A percentile compares a stretch with the other conserved stretches of the same genome.
Evolutionary conservation across 306 rosid species (phyloP).

Genomic region (Neltuma alba): DNA sequence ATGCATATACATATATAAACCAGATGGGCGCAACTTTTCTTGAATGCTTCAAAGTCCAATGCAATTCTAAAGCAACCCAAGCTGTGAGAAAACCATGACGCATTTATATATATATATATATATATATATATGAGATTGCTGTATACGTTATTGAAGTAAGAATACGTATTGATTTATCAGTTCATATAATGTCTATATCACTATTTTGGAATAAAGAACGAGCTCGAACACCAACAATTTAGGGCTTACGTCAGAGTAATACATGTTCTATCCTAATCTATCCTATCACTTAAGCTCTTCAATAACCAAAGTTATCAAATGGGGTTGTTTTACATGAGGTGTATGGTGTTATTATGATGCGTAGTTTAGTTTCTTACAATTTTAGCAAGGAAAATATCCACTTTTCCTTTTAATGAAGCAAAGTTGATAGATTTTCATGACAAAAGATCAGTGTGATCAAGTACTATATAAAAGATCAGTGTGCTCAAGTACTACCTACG

Average conservation of each 20-base stretch:
- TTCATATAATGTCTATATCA: background rate
- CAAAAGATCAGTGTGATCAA: background rate
- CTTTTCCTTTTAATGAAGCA: background rate
- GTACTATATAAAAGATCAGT: too few relatives aligned
- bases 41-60: conserved; percentile 41
- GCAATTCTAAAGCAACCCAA: conserved; percentile 29
- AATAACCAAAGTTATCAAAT: background rate
- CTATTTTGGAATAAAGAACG: background rate
- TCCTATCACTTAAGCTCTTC: background rate
- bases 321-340: too few relatives aligned
- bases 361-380: background rate
- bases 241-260: background rate
- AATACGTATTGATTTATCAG: background rate
- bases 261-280: background rate
- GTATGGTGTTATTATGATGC: background rate
- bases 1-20: background rate
- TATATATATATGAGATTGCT: too few relatives aligned
- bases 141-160: too few relatives aligned
- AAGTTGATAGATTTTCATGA: background rate
- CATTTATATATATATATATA: background rate
- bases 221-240: background rate
- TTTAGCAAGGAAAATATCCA: background rate
- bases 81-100: background rate
- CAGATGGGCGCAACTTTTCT: conserved; percentile 35
- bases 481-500: too few relatives aligned